A percentile compares a stretch with the other conserved stretches of the same genome.
These are phyloP conservation scores for Gliomastix tumulicola DNA, from an alignment of 2,329 filamentous ascomycete genomes.

Conservation along the genomic window DNA sequence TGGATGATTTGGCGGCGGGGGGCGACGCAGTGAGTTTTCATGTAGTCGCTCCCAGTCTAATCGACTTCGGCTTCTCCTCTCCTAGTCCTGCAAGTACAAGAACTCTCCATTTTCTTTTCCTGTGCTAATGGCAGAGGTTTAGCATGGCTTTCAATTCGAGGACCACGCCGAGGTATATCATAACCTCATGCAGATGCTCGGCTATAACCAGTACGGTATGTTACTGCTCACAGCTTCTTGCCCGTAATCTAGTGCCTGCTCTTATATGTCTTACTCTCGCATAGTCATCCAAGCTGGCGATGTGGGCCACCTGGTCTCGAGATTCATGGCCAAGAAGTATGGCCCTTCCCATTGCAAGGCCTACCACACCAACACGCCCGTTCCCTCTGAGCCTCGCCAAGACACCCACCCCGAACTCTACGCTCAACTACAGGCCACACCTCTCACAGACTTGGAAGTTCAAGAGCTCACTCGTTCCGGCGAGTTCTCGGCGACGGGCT, in stretches of 20 bases:
- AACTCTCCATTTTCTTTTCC: no score
- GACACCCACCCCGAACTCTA: background rate
- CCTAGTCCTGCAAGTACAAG: no score
- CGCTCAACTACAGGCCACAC: background rate
- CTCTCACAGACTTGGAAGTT: background rate
- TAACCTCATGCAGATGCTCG: background rate
- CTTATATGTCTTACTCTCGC: background rate
- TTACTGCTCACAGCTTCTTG: no score
- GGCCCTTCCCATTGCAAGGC: background rate
- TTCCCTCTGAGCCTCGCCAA: background rate
- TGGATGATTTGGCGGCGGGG: background rate
- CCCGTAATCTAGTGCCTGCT: no score
- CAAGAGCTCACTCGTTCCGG: background rate
- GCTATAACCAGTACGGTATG: background rate
- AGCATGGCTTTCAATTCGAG: background rate
- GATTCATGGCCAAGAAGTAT: background rate
- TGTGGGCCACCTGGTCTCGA: background rate
- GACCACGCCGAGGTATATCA: background rate
- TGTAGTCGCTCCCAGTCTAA: background rate
- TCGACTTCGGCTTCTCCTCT: conserved; percentile 1
- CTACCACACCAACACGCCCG: background rate
- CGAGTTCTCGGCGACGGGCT: background rate
- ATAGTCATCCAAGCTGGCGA: background rate
- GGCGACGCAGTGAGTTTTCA: conserved; percentile 4
- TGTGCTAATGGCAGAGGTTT: no score